Percentiles rank a stretch among this genome's conserved stretches.
Conservation (phyloP, 2,329 filamentous ascomycete species). For the Capronia coronata region DNA sequence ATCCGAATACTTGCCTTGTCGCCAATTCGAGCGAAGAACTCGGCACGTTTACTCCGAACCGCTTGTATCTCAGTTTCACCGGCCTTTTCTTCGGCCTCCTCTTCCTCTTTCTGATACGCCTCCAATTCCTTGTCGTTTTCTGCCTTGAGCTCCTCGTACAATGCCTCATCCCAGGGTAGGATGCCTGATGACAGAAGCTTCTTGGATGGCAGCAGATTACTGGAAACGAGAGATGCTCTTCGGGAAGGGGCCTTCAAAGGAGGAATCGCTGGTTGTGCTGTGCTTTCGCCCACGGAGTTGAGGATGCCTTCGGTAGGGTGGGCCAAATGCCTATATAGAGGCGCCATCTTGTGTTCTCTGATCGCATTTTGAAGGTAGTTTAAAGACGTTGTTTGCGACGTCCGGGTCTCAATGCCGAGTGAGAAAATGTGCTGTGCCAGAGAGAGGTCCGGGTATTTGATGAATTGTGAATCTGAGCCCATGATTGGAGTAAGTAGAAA, state of each 20-base stretch:
- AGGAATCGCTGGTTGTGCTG: slow-evolving; percentile 44
- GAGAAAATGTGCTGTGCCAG: slow-evolving; percentile 63
- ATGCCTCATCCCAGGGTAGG: slow-evolving; percentile 81
- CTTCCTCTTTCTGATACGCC: slow-evolving; percentile 74
- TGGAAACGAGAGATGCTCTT: slow-evolving; percentile 60
- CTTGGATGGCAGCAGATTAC: slow-evolving; percentile 65
- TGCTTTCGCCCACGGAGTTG: slow-evolving; percentile 65
- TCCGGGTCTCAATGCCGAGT: slow-evolving; percentile 55
- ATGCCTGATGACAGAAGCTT: slow-evolving; percentile 58
- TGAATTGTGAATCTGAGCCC: slow-evolving; percentile 59
- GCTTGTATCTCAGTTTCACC: slow-evolving; percentile 93
- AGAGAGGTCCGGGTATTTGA: slow-evolving; percentile 57
- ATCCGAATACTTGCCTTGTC: slow-evolving; percentile 66
- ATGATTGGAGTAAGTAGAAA: slow-evolving; percentile 34
- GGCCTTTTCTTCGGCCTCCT: slow-evolving; percentile 90
- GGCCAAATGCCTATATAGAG: slow-evolving; percentile 59
- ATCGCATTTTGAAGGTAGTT: slow-evolving; percentile 59
- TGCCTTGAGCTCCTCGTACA: slow-evolving; percentile 70
- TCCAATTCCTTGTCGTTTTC: slow-evolving; percentile 75
- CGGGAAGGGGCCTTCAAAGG: slow-evolving; percentile 38
- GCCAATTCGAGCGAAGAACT: slow-evolving; percentile 91
- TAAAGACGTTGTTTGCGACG: slow-evolving; percentile 49
- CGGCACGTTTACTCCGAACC: slow-evolving; percentile 86
- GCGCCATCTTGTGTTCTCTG: slow-evolving; percentile 59
- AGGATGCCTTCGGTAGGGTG: slow-evolving; percentile 68